Percentiles rank a stretch among this genome's conserved stretches.
Evolutionary conservation across 352 stramenopile genomes (phyloP).

Genomic region (Globisporangium sylvaticum): DNA sequence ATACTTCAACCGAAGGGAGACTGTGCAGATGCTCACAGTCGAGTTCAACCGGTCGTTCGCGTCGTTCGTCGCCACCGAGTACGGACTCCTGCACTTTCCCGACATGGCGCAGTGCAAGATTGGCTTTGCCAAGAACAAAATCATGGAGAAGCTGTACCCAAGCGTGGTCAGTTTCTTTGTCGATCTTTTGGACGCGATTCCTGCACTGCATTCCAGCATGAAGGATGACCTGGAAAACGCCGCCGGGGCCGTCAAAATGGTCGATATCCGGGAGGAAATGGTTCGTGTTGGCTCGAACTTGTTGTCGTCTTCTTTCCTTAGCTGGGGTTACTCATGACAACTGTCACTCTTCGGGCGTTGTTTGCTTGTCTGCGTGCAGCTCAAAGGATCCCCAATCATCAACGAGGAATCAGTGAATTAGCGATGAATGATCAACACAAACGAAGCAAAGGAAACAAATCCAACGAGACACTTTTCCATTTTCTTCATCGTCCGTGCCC

Average conservation of each 20-base stretch:
- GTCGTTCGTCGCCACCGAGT: constrained; percentile 24
- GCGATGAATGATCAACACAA: neutral
- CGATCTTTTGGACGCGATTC: constrained; percentile 15
- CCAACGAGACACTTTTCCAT: neutral
- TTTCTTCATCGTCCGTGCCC: neutral
- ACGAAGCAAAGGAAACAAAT: neutral
- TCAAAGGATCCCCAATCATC: constrained; percentile 18
- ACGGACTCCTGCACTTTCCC: constrained; percentile 27
- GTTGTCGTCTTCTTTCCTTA: too few species aligned
- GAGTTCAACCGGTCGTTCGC: constrained; percentile 30
- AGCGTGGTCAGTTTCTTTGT: constrained; percentile 18
- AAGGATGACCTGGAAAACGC: constrained; percentile 4
- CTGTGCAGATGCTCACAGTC: constrained; percentile 17
- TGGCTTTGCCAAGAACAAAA: constrained; percentile 26
- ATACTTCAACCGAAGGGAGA: constrained; percentile 15
- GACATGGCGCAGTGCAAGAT: constrained; percentile 27
- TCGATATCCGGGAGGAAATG: constrained; percentile 12
- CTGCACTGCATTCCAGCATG: constrained; percentile 20
- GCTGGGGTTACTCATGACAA: too few species aligned
- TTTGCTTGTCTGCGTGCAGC: neutral
- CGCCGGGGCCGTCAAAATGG: constrained; percentile 5
- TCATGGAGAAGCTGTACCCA: constrained; percentile 27
- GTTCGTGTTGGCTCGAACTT: neutral
- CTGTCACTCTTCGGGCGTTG: neutral
- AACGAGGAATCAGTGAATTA: neutral